phyloP scores from a whole-genome alignment of 1,284 basidiomycete species.

The Wallemia ichthyophaga region DNA sequence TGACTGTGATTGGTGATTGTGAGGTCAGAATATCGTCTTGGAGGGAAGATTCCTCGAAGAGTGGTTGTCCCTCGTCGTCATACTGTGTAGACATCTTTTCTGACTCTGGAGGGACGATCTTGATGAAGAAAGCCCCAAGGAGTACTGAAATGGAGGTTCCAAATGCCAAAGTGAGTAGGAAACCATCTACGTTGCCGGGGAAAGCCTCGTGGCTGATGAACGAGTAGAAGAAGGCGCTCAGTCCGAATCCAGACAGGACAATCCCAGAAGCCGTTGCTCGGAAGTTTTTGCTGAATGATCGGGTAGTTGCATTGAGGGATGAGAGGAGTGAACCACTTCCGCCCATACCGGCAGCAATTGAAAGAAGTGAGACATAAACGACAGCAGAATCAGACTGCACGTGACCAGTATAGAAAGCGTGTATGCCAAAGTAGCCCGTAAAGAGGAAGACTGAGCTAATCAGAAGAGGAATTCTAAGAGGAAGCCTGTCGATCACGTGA shows the following conservation, averaged over 20 bases:
- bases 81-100: not conserved
- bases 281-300: not conserved
- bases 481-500: not conserved
- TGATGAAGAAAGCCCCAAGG: not conserved
- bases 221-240: conserved; percentile 1
- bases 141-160: not conserved
- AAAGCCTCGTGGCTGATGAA: not conserved
- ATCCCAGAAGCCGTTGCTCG: not conserved
- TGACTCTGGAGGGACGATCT: not conserved
- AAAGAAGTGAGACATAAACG: not conserved
- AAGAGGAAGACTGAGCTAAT: not conserved
- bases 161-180: not conserved
- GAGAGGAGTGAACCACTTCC: not conserved
- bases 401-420: not conserved
- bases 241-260: not conserved
- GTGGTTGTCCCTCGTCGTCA: not conserved
- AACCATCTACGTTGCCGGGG: not conserved
- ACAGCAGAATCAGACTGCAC: not conserved
- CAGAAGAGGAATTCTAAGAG: not conserved
- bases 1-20: not conserved
- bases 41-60: not conserved
- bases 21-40: not conserved
- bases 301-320: not conserved
- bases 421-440: not conserved
- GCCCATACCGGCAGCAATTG: not conserved